A percentile compares a stretch with the other conserved stretches of the same genome.
Evolutionary conservation across 1,284 basidiomycete species (phyloP).

Genomic region (Paramarasmius palmivorus): DNA sequence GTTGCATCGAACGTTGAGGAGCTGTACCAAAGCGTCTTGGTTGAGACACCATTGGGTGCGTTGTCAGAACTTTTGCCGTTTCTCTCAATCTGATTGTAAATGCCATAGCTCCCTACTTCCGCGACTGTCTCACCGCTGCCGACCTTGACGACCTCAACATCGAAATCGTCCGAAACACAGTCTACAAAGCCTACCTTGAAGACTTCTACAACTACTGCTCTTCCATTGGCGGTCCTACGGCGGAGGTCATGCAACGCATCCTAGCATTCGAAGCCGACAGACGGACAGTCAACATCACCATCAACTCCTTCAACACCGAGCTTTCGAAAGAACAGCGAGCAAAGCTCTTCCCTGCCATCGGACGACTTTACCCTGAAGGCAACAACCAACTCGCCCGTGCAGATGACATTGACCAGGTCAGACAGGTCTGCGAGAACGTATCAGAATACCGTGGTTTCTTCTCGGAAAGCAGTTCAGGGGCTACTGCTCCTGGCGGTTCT

Average conservation of each 20-base stretch:
- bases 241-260: conserved; percentile 87
- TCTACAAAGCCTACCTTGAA: conserved; percentile 99
- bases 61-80: conserved; percentile 15
- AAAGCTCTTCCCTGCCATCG: conserved; percentile 93
- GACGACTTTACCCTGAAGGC: conserved; percentile 92
- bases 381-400: conserved; percentile 94
- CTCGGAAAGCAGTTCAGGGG: conserved; percentile 48
- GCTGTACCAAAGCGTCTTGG: conserved; percentile 93
- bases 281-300: conserved; percentile 96
- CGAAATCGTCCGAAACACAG: conserved; percentile 99
- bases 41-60: conserved; percentile 95
- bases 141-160: conserved; percentile 99
- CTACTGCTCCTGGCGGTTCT: conserved; percentile 30
- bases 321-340: conserved; percentile 95
- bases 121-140: conserved; percentile 90
- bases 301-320: conserved; percentile 98
- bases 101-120: conserved; percentile 89
- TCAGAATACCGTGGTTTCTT: conserved; percentile 93
- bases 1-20: conserved; percentile 99
- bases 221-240: conserved; percentile 82
- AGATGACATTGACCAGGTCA: conserved; percentile 95
- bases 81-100: conserved; percentile 8
- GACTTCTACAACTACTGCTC: conserved; percentile 91
- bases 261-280: conserved; percentile 97
- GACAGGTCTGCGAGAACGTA: conserved; percentile 84